phyloP scores from a whole-genome alignment of 768 basidiomycete species.

The Phylloporus scabripes region DNA sequence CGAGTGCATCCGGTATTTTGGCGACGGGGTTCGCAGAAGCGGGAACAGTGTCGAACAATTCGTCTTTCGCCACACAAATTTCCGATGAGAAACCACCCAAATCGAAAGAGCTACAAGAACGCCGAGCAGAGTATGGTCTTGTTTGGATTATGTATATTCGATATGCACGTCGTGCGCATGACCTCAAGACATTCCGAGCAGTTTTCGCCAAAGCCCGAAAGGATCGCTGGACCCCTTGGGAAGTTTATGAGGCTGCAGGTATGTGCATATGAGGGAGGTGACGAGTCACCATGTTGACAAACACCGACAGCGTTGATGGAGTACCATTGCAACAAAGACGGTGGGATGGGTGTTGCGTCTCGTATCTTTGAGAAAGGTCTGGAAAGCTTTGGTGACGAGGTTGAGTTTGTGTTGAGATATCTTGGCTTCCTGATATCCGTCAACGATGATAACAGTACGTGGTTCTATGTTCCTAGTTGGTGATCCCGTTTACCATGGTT shows the following conservation, averaged over 20 bases:
- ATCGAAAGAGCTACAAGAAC: conserved; percentile 47
- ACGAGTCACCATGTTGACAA: conserved; percentile 4
- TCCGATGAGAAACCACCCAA: conserved; percentile 52
- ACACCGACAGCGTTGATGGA: conserved; percentile 75
- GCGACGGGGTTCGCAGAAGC: conserved; percentile 20
- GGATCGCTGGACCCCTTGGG: conserved; percentile 77
- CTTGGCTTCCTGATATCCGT: conserved; percentile 89
- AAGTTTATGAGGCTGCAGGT: conserved; percentile 93
- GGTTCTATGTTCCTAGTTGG: not conserved
- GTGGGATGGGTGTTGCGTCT: conserved; percentile 65
- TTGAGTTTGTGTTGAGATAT: conserved; percentile 83
- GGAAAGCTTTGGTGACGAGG: conserved; percentile 74
- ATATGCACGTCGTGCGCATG: conserved; percentile 84
- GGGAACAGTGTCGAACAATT: conserved; percentile 35
- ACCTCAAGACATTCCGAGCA: conserved; percentile 68
- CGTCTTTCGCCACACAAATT: conserved; percentile 46
- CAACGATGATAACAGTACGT: conserved; percentile 92
- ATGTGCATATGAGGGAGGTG: conserved; percentile 1
- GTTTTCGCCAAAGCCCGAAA: conserved; percentile 82
- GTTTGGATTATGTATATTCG: conserved; percentile 92
- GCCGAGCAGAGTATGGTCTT: conserved; percentile 66
- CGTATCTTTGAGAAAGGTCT: conserved; percentile 93
- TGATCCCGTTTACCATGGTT: conserved; percentile 4
- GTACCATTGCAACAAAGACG: conserved; percentile 82
- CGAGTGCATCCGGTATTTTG: conserved; percentile 10